Evolutionary conservation across 73 alveolate species (phyloP).

Genomic region (Symbiodinium natans): DNA sequence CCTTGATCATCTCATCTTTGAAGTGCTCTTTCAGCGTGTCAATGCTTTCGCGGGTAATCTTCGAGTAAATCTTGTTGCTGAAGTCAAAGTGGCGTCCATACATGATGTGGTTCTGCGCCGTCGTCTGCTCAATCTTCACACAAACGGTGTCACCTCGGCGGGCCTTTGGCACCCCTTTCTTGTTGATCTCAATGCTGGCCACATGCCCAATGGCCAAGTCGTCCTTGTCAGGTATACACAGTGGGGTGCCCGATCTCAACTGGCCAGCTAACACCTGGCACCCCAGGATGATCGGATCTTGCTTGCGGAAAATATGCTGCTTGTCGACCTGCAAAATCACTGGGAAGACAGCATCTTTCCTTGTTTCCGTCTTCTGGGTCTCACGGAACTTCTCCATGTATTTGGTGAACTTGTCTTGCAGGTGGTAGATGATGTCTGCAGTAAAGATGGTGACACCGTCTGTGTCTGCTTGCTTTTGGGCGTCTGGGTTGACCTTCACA

Average conservation of each 20-base stretch:
- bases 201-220: conserved; percentile 98
- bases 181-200: conserved; percentile 97
- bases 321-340: conserved; percentile 64
- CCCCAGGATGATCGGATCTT: conserved; percentile 83
- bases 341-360: conserved; percentile 88
- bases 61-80: conserved; percentile 94
- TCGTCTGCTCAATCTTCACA: conserved; percentile 84
- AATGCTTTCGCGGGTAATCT: conserved; percentile 97
- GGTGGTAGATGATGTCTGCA: conserved; percentile 99
- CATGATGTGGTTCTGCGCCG: conserved; percentile 89
- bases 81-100: conserved; percentile 70
- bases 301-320: conserved; percentile 80
- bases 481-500: conserved; percentile 99
- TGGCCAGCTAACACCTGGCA: conserved; percentile 95
- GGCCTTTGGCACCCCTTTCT: conserved; percentile 96
- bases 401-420: conserved; percentile 98
- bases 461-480: conserved; percentile 99
- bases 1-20: conserved; percentile 98
- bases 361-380: conserved; percentile 52
- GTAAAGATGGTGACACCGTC: conserved; percentile 98
- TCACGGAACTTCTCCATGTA: conserved; percentile 94
- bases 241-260: conserved; percentile 98
- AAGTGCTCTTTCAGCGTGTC: conserved; percentile 98
- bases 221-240: conserved; percentile 98
- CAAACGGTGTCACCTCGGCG: conserved; percentile 94